A percentile compares a stretch with the other conserved stretches of the same genome.
These are phyloP conservation scores for Boletus calvinii DNA, from an alignment of 1,284 basidiomycete genomes.

Conservation along the genomic window DNA sequence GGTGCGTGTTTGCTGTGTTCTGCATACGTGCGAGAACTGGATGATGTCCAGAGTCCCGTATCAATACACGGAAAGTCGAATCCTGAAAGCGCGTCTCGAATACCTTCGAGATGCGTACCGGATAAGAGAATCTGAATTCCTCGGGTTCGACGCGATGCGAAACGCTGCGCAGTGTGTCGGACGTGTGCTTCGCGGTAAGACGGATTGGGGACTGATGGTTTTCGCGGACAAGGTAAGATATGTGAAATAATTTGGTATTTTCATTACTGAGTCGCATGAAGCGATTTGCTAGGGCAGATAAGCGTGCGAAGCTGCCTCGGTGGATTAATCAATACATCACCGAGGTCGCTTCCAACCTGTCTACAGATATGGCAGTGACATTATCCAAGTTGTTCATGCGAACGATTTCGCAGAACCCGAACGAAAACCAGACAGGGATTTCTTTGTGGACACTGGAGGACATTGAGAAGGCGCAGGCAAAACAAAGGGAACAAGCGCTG, in stretches of 20 bases:
- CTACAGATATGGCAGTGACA: conserved; percentile 97
- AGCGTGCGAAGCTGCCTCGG: conserved; percentile 93
- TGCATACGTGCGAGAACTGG: background rate
- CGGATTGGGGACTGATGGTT: conserved; percentile 99
- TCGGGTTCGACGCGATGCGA: conserved; percentile 99
- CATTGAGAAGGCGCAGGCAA: conserved; percentile 76
- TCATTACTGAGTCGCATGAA: conserved; percentile 36
- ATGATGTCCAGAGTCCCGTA: conserved; percentile 77
- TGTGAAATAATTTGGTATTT: background rate
- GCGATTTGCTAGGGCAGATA: conserved; percentile 97
- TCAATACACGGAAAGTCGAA: conserved; percentile 98
- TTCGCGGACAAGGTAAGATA: conserved; percentile 94
- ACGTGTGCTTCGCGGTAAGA: conserved; percentile 96
- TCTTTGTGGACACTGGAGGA: conserved; percentile 93
- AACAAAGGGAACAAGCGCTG: conserved; percentile 60
- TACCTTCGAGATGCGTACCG: conserved; percentile 98
- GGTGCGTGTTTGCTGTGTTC: conserved; percentile 49
- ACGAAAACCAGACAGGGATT: conserved; percentile 92
- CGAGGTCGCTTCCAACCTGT: conserved; percentile 94
- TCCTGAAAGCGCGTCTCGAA: conserved; percentile 95
- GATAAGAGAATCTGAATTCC: conserved; percentile 97
- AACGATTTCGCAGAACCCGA: conserved; percentile 95
- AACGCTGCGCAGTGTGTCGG: conserved; percentile 99
- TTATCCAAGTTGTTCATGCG: conserved; percentile 97
- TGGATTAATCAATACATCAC: conserved; percentile 99